Conservation (phyloP, 2,329 filamentous ascomycete species). For the Colletotrichum paranaense region DNA sequence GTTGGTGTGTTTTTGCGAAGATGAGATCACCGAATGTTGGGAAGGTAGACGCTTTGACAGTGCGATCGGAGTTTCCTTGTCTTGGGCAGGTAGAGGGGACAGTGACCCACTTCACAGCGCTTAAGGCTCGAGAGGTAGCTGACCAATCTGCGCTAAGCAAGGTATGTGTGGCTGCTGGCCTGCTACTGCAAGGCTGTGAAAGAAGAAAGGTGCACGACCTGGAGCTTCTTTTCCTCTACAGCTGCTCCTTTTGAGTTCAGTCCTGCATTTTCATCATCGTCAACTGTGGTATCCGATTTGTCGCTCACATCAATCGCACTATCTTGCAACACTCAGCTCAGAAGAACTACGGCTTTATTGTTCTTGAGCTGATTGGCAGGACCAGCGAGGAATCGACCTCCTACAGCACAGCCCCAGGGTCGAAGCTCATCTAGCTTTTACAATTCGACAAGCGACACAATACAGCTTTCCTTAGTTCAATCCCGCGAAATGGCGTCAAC, state of each 20-base stretch:
- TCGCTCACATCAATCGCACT: neutral
- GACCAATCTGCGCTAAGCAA: conserved; percentile 21
- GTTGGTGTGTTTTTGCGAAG: neutral
- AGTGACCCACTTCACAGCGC: conserved; percentile 1
- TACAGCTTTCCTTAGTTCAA: neutral
- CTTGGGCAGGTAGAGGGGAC: neutral
- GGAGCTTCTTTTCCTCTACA: conserved; percentile 10
- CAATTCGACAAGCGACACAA: neutral
- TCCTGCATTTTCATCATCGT: neutral
- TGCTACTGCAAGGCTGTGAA: conserved; percentile 33
- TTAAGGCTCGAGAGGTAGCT: neutral
- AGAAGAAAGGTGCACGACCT: neutral
- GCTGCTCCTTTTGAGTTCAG: conserved; percentile 7
- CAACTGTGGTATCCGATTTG: no score
- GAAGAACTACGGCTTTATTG: neutral
- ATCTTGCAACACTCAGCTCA: neutral
- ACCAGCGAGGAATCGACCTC: neutral
- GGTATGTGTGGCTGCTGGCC: neutral
- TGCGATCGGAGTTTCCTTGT: neutral
- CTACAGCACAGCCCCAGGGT: neutral
- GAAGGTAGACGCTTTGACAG: conserved; percentile 18
- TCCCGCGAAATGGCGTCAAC: conserved; percentile 52
- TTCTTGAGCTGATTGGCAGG: neutral
- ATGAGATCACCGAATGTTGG: conserved; percentile 9
- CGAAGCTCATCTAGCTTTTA: neutral